Conservation (phyloP, 164 flowering plant species). For the Amborella trichopoda region DNA sequence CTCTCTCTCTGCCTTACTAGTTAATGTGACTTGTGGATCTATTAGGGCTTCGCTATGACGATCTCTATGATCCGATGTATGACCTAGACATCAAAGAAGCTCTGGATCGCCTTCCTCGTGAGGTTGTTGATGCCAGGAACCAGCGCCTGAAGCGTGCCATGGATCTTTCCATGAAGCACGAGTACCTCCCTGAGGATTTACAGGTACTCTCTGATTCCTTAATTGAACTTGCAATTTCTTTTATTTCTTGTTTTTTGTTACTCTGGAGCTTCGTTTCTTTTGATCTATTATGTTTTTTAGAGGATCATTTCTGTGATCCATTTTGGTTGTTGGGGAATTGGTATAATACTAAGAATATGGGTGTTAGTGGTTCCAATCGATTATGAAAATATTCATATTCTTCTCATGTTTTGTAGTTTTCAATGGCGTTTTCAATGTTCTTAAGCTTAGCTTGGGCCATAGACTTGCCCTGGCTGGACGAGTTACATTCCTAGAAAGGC, state of each 20-base stretch:
- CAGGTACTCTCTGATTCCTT: constrained; percentile 40
- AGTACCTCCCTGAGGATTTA: constrained; percentile 63
- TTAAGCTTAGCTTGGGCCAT: too few species aligned
- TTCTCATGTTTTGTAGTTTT: too few species aligned
- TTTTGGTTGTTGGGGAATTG: too few species aligned
- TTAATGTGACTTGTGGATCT: neutral
- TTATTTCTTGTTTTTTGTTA: neutral
- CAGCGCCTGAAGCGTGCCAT: constrained; percentile 96
- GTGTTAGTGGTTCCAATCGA: too few species aligned
- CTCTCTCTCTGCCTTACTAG: neutral
- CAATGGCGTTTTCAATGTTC: too few species aligned
- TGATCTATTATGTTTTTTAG: too few species aligned
- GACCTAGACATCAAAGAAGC: constrained; percentile 92
- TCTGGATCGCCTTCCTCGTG: constrained; percentile 70
- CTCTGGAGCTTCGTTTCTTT: too few species aligned
- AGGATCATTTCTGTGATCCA: too few species aligned
- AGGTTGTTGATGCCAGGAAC: constrained; percentile 78
- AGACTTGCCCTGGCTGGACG: too few species aligned
- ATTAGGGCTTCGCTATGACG: constrained; percentile 77
- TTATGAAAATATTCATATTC: too few species aligned
- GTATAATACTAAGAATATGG: too few species aligned
- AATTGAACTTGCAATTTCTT: neutral
- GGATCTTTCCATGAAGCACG: constrained; percentile 97
- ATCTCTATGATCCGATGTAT: constrained; percentile 65
- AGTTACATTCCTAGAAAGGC: too few species aligned